Evolutionary conservation across 345 rosid species (phyloP).

Genomic region (Cochlearia excelsa): DNA sequence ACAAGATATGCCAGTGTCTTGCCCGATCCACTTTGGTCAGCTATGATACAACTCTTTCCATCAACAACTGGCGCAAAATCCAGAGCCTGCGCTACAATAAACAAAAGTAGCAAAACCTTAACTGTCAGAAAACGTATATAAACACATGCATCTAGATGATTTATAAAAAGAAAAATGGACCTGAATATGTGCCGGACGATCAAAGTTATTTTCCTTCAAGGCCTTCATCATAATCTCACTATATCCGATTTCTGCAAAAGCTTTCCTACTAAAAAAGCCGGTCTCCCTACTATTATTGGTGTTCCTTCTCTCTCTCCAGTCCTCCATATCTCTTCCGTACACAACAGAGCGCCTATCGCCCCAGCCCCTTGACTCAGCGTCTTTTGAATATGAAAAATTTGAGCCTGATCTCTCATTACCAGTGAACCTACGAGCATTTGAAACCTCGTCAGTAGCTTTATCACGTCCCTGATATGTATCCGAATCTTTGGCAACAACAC

Average conservation of each 20-base stretch:
- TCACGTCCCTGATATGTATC: constrained; percentile 24
- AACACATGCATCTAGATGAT: constrained; percentile 13
- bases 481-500: constrained; percentile 27
- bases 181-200: constrained; percentile 82
- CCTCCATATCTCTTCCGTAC: constrained; percentile 31
- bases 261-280: constrained; percentile 69
- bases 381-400: constrained; percentile 28
- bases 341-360: constrained; percentile 38
- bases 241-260: constrained; percentile 76
- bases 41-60: constrained; percentile 82
- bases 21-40: constrained; percentile 99
- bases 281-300: constrained; percentile 30
- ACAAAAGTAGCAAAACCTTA: background rate
- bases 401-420: constrained; percentile 31
- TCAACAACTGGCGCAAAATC: constrained; percentile 66
- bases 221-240: constrained; percentile 60
- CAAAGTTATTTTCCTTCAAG: constrained; percentile 53
- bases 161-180: constrained; percentile 34
- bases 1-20: constrained; percentile 89
- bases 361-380: constrained; percentile 41
- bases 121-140: background rate
- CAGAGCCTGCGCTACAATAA: constrained; percentile 55
- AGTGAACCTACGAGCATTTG: constrained; percentile 1
- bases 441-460: constrained; percentile 26
- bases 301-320: constrained; percentile 34